Percentiles rank a stretch among this genome's conserved stretches.
These are phyloP conservation scores for Cavenderia fasciculata DNA, from an alignment of 78 protist genomes.

Conservation along the genomic window DNA sequence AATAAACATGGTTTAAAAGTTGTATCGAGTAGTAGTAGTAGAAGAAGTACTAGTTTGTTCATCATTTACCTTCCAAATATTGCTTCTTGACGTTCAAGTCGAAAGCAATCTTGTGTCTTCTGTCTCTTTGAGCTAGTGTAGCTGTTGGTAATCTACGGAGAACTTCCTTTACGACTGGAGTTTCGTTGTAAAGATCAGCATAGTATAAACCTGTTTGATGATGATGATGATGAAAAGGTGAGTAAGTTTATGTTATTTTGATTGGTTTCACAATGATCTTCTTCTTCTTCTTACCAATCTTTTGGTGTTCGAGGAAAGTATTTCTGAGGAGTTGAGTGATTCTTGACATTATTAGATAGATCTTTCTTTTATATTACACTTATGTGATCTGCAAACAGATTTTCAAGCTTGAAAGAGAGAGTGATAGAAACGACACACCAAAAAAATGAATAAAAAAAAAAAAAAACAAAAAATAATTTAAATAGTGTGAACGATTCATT, in stretches of 20 bases:
- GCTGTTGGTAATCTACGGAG: slow-evolving; percentile 49
- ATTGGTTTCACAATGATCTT: neutral
- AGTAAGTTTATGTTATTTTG: neutral
- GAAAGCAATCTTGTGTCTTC: slow-evolving; percentile 57
- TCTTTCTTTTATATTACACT: too few relatives aligned
- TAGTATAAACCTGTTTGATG: slow-evolving; percentile 32
- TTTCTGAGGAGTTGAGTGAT: too few relatives aligned
- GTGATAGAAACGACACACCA: too few relatives aligned
- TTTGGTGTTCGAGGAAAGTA: too few relatives aligned
- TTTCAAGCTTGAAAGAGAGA: too few relatives aligned
- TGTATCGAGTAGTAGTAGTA: neutral
- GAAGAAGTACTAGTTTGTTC: neutral
- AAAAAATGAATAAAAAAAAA: too few relatives aligned
- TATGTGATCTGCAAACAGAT: too few relatives aligned
- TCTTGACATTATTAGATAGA: too few relatives aligned
- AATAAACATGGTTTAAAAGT: neutral
- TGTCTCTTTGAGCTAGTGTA: slow-evolving; percentile 37
- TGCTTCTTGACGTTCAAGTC: slow-evolving; percentile 56
- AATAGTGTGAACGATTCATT: too few relatives aligned
- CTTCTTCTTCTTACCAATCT: neutral
- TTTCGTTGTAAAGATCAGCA: slow-evolving; percentile 71
- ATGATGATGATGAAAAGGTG: neutral
- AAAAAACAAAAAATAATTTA: too few relatives aligned
- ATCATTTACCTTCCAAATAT: slow-evolving; percentile 39
- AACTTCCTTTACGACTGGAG: slow-evolving; percentile 55